These are phyloP conservation scores for Dendryphion nanum DNA, from an alignment of 2,329 filamentous ascomycete species.

Conservation along the genomic window DNA sequence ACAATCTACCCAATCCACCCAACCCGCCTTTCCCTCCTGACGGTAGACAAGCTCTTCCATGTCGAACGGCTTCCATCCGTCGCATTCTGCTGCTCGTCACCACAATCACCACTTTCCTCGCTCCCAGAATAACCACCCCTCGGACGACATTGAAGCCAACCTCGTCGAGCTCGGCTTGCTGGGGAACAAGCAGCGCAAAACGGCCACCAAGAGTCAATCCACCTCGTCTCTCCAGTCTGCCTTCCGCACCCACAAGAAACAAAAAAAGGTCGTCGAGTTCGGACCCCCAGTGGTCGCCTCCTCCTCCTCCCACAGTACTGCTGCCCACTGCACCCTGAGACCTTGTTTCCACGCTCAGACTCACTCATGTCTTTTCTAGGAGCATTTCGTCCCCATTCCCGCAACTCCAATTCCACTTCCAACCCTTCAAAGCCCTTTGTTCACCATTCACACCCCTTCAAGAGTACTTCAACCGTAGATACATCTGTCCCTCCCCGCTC, in stretches of 20 bases:
- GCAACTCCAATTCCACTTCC: constrained; percentile 22
- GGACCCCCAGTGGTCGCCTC: constrained; percentile 24
- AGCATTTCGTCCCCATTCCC: constrained; percentile 37
- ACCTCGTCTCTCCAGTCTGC: constrained; percentile 13
- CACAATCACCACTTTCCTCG: constrained; percentile 16
- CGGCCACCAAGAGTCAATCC: constrained; percentile 10
- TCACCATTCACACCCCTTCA: constrained; percentile 12
- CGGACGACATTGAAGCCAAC: constrained; percentile 30
- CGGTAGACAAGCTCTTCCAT: constrained; percentile 24
- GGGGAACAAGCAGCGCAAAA: constrained; percentile 17
- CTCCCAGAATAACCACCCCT: constrained; percentile 14
- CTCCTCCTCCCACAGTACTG: constrained; percentile 25
- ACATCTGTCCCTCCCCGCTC: constrained; percentile 31
- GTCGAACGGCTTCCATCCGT: constrained; percentile 33
- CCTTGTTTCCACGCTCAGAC: constrained; percentile 36
- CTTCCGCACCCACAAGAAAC: constrained; percentile 3
- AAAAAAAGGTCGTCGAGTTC: constrained; percentile 36
- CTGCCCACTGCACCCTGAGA: constrained; percentile 24
- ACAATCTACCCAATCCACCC: constrained; percentile 10
- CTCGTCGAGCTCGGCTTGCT: constrained; percentile 34
- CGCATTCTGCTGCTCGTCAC: constrained; percentile 24
- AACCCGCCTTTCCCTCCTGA: constrained; percentile 24
- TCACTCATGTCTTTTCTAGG: constrained; percentile 42
- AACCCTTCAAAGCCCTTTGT: constrained; percentile 8
- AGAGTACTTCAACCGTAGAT: constrained; percentile 25